Conservation (phyloP, 805 yeast genomes). For the Wickerhamiella lipophila region DNA sequence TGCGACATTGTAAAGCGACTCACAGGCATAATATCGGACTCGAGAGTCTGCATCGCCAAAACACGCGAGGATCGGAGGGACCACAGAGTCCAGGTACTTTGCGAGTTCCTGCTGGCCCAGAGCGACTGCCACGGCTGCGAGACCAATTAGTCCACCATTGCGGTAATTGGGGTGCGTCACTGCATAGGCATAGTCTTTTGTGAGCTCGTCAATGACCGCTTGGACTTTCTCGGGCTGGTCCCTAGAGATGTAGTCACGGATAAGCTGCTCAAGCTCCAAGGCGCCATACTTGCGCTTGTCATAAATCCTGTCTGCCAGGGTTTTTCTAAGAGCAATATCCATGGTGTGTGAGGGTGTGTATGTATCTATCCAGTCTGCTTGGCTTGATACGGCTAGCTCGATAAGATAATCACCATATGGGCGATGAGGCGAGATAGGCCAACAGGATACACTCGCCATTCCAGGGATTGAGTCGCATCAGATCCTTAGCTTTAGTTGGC, state of each 20-base stretch:
- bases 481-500: too few relatives aligned
- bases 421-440: too few relatives aligned
- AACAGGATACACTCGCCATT: too few relatives aligned
- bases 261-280: slow-evolving; percentile 49
- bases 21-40: slow-evolving; percentile 94
- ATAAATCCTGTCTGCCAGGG: slow-evolving; percentile 59
- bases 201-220: slow-evolving; percentile 55
- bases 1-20: slow-evolving; percentile 86
- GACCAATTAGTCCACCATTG: slow-evolving; percentile 90
- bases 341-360: too few relatives aligned
- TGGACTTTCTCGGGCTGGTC: slow-evolving; percentile 50
- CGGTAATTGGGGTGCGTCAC: slow-evolving; percentile 77
- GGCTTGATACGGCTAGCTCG: not conserved
- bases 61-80: slow-evolving; percentile 88
- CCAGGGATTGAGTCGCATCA: too few relatives aligned
- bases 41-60: slow-evolving; percentile 96
- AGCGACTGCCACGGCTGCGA: slow-evolving; percentile 93
- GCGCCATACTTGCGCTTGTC: slow-evolving; percentile 73
- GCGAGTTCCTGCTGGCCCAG: slow-evolving; percentile 76
- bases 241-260: slow-evolving; percentile 51
- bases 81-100: slow-evolving; percentile 64
- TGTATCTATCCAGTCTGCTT: too few relatives aligned
- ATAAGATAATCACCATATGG: not conserved
- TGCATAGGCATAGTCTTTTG: slow-evolving; percentile 67
- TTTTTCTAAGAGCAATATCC: slow-evolving; percentile 53